Conservation (phyloP, 2,329 filamentous ascomycete species). For the Ustulina deusta region DNA sequence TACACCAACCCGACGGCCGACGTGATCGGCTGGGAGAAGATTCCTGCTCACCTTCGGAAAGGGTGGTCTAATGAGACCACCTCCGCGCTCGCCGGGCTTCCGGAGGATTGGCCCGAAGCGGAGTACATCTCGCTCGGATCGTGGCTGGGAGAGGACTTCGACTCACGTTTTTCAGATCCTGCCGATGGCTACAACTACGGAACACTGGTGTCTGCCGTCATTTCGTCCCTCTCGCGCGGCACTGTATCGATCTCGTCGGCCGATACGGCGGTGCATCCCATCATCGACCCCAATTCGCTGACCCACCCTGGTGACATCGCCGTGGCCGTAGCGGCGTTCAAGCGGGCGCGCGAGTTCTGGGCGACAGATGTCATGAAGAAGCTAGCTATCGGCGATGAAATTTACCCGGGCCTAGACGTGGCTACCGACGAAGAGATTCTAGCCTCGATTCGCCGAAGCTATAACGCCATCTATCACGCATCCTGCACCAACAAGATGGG, state of each 20-base stretch:
- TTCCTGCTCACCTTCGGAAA: constrained; percentile 45
- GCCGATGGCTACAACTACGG: constrained; percentile 49
- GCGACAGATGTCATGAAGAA: constrained; percentile 71
- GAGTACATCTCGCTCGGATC: constrained; percentile 50
- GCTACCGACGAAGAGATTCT: constrained; percentile 69
- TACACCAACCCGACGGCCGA: constrained; percentile 46
- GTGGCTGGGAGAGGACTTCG: constrained; percentile 45
- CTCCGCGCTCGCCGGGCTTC: constrained; percentile 43
- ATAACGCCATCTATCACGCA: constrained; percentile 59
- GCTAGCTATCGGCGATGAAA: constrained; percentile 75
- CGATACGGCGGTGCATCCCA: constrained; percentile 45
- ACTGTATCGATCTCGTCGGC: constrained; percentile 71
- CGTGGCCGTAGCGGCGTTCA: constrained; percentile 72
- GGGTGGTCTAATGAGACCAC: constrained; percentile 40
- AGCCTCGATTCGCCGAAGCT: constrained; percentile 38
- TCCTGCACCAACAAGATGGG: constrained; percentile 67
- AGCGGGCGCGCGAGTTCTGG: constrained; percentile 71
- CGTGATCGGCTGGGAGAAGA: constrained; percentile 50
- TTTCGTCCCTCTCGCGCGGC: constrained; percentile 59
- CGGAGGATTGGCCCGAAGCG: constrained; percentile 54
- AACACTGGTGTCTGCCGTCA: constrained; percentile 43
- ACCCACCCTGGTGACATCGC: constrained; percentile 65
- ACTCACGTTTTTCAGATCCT: constrained; percentile 44
- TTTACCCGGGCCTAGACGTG: constrained; percentile 66
- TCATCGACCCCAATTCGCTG: constrained; percentile 52